Conservation (phyloP, 2,329 filamentous ascomycete genomes). For the Cadophora sp. region DNA sequence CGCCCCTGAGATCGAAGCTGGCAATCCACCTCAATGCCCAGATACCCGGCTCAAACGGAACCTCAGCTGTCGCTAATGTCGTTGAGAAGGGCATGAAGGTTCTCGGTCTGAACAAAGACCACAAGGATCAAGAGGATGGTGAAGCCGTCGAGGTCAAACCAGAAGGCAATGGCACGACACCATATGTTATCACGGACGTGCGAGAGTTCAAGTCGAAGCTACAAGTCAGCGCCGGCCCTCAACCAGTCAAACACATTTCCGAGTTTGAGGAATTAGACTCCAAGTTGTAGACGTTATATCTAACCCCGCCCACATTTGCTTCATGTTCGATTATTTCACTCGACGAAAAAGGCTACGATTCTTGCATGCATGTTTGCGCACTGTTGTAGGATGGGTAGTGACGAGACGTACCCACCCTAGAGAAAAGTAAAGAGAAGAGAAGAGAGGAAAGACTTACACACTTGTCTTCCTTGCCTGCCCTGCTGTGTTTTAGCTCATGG, state of each 20-base stretch:
- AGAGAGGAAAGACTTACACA: not conserved
- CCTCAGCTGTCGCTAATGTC: conserved; percentile 41
- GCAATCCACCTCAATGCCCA: conserved; percentile 85
- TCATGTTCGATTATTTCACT: not conserved
- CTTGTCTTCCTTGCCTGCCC: conserved; percentile 6
- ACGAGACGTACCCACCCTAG: not conserved
- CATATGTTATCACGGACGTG: conserved; percentile 77
- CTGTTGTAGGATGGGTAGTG: not conserved
- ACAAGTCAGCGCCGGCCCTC: conserved; percentile 73
- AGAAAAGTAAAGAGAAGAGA: not conserved
- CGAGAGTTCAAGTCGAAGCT: conserved; percentile 80
- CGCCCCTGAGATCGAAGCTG: conserved; percentile 77
- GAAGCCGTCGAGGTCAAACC: conserved; percentile 31
- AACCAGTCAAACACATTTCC: conserved; percentile 74
- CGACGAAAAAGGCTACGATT: not conserved
- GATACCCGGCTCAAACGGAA: conserved; percentile 51
- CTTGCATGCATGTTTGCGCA: conserved; percentile 4
- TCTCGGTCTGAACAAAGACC: conserved; percentile 39
- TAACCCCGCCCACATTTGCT: not conserved
- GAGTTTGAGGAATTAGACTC: conserved; percentile 87
- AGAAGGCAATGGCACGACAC: conserved; percentile 55
- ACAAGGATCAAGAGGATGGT: conserved; percentile 44
- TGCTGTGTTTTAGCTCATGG: not conserved
- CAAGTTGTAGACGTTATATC: conserved; percentile 63
- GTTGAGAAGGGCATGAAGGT: conserved; percentile 50